Conservation (phyloP, 2,329 filamentous ascomycete genomes). For the Stagonosporopsis vannaccii region DNA sequence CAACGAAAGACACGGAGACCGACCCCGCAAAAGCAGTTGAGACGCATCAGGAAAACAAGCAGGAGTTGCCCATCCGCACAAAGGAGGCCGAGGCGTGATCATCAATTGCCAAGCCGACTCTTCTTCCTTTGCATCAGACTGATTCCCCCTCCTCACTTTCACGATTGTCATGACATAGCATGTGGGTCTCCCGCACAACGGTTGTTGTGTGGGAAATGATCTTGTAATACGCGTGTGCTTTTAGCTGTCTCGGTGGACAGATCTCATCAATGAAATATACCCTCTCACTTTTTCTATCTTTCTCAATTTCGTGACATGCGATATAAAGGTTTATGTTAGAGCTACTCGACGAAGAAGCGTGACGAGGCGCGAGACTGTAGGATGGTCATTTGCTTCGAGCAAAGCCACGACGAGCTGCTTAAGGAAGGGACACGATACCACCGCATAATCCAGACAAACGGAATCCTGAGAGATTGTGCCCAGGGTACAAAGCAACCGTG, state of each 20-base stretch:
- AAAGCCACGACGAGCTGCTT: no score
- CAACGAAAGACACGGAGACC: slow-evolving; percentile 25
- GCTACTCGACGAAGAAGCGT: not conserved
- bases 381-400: no score
- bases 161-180: slow-evolving; percentile 13
- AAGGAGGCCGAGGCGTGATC: slow-evolving; percentile 21
- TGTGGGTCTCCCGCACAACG: slow-evolving; percentile 4
- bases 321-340: not conserved
- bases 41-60: slow-evolving; percentile 13
- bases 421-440: no score
- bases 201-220: not conserved
- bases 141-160: slow-evolving; percentile 14
- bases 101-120: not conserved
- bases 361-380: not conserved
- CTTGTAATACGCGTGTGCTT: not conserved
- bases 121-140: slow-evolving; percentile 9
- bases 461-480: no score
- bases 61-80: slow-evolving; percentile 20
- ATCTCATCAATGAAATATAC: not conserved
- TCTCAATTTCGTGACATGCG: not conserved
- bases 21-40: slow-evolving; percentile 20
- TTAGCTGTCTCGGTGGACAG: not conserved
- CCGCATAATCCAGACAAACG: no score
- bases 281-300: not conserved
- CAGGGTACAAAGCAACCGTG: no score